Percentiles rank a stretch among this genome's conserved stretches.
Conservation (phyloP, 257 asterid genomes). For the Nemophila menziesii region DNA sequence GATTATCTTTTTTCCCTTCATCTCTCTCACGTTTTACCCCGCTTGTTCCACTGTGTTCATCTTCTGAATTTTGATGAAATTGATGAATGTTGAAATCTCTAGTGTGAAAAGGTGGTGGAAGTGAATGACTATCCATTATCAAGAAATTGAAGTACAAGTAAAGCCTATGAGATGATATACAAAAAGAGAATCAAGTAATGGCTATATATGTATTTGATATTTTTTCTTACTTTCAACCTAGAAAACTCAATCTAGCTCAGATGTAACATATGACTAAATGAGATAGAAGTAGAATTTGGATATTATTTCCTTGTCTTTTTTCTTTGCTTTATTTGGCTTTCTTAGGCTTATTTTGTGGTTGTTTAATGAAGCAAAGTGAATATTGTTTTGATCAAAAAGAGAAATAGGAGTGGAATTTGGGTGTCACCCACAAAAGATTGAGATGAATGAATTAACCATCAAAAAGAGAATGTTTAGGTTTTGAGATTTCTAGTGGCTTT, state of each 20-base stretch:
- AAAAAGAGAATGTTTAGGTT: neutral
- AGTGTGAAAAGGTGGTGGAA: constrained; percentile 75
- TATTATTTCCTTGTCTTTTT: constrained; percentile 9
- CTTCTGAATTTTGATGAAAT: constrained; percentile 36
- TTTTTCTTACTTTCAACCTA: no score
- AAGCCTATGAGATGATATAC: constrained; percentile 21
- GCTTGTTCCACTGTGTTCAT: constrained; percentile 61
- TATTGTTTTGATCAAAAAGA: constrained; percentile 13
- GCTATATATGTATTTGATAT: no score
- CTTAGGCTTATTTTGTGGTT: constrained; percentile 9
- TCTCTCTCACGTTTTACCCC: constrained; percentile 43
- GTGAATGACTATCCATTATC: constrained; percentile 34
- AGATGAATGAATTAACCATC: constrained; percentile 13
- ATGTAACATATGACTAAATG: no score
- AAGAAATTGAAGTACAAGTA: constrained; percentile 17
- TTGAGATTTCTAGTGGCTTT: constrained; percentile 2
- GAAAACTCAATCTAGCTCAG: no score
- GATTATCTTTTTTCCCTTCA: constrained; percentile 5
- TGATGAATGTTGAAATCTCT: constrained; percentile 58
- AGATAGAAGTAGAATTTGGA: constrained; percentile 19
- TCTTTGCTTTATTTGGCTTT: constrained; percentile 17
- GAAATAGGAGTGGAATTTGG: constrained; percentile 26
- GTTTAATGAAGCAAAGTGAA: constrained; percentile 22
- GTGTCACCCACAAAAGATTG: constrained; percentile 34
- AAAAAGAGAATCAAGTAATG: constrained; percentile 11